phyloP scores from a whole-genome alignment of 352 stramenopile species.

The Thraustotheca clavata region DNA sequence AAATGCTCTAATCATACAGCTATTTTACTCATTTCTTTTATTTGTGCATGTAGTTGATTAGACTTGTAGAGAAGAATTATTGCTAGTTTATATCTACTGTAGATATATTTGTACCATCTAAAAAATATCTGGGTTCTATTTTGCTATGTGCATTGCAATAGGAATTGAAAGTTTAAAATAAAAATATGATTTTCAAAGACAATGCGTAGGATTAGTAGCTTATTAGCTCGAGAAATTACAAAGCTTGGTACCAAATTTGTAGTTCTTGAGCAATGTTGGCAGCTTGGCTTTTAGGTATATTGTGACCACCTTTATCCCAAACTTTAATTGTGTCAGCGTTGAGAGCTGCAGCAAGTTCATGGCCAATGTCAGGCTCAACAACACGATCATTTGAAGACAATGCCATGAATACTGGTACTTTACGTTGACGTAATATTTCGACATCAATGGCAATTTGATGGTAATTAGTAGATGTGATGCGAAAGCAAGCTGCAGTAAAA shows the following conservation, averaged over 20 bases:
- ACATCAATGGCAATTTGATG: conserved; percentile 29
- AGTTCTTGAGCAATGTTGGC: conserved; percentile 21
- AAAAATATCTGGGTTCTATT: too few relatives aligned
- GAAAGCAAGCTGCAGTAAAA: conserved; percentile 49
- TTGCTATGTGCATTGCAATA: too few relatives aligned
- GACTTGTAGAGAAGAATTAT: too few relatives aligned
- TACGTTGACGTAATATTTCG: conserved; percentile 14
- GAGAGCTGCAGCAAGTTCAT: conserved; percentile 30
- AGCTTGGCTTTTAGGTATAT: conserved; percentile 67
- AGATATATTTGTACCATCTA: too few relatives aligned
- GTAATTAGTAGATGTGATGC: conserved; percentile 44
- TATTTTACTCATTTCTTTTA: too few relatives aligned
- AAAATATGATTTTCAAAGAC: too few relatives aligned
- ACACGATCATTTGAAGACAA: conserved; percentile 54
- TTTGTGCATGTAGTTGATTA: too few relatives aligned
- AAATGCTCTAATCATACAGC: too few relatives aligned
- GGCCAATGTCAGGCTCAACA: conserved; percentile 49
- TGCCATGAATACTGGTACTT: conserved; percentile 38
- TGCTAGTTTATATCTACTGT: too few relatives aligned
- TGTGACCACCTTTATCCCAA: conserved; percentile 52
- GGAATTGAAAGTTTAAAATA: not conserved
- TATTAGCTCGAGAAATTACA: too few relatives aligned
- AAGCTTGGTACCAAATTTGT: not conserved
- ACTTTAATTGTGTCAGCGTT: conserved; percentile 30
- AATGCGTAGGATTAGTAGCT: too few relatives aligned